phyloP scores from a whole-genome alignment of 2,329 filamentous ascomycete species.

The Annulohypoxylon truncatum region DNA sequence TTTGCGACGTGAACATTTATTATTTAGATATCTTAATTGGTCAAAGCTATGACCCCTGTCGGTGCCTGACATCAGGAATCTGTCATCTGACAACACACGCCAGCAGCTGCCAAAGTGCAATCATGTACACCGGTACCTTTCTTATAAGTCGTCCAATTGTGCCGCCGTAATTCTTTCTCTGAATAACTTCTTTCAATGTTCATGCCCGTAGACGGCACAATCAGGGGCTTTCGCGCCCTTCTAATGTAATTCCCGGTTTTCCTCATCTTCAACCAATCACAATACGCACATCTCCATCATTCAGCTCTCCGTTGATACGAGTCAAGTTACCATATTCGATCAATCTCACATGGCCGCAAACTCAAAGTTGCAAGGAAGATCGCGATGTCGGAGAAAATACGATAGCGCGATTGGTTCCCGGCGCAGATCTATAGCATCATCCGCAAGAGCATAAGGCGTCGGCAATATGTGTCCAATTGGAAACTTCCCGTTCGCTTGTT shows the following conservation, averaged over 20 bases:
- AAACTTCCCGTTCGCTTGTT: background rate
- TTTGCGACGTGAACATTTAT: slow-evolving; percentile 21
- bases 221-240: background rate
- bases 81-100: background rate
- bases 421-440: slow-evolving; percentile 27
- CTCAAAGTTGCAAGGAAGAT: slow-evolving; percentile 14
- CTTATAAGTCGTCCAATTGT: background rate
- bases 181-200: slow-evolving; percentile 1
- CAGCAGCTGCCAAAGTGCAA: background rate
- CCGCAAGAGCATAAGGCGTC: slow-evolving; percentile 23
- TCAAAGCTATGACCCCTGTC: slow-evolving; percentile 1
- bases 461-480: slow-evolving; percentile 11
- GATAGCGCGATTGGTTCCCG: slow-evolving; percentile 14
- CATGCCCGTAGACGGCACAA: background rate
- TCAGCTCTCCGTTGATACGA: background rate
- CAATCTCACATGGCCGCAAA: slow-evolving; percentile 4
- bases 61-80: background rate
- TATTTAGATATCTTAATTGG: slow-evolving; percentile 11
- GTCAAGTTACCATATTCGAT: slow-evolving; percentile 10
- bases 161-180: background rate
- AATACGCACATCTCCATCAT: background rate
- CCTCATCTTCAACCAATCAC: background rate
- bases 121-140: background rate
- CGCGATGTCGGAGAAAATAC: slow-evolving; percentile 21
- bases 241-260: background rate